Evolutionary conservation across 495 filamentous ascomycete genomes (phyloP).

Genomic region (Trichoderma reesei): DNA sequence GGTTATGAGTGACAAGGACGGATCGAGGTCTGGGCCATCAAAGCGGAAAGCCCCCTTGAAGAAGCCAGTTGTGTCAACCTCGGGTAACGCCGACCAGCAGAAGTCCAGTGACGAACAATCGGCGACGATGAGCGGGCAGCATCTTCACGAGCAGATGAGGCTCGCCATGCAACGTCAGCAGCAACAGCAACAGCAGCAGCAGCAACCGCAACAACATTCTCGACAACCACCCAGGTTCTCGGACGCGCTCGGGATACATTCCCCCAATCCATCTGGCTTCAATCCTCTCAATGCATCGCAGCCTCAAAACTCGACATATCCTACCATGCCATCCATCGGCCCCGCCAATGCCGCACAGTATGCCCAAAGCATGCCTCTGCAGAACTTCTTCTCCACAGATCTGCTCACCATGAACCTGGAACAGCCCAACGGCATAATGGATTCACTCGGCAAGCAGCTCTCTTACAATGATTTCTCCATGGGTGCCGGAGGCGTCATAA

Average conservation of each 20-base stretch:
- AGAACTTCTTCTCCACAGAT: conserved; percentile 38
- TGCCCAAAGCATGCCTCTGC: conserved; percentile 26
- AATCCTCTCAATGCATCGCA: conserved; percentile 30
- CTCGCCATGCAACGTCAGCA: conserved; percentile 22
- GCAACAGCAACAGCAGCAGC: conserved; percentile 27
- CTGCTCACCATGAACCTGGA: conserved; percentile 33
- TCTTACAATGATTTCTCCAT: conserved; percentile 68
- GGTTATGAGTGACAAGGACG: conserved; percentile 36
- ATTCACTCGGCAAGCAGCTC: conserved; percentile 66
- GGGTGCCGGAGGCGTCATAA: conserved; percentile 32
- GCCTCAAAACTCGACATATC: conserved; percentile 28
- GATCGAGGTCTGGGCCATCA: conserved; percentile 20
- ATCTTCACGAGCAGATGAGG: background rate
- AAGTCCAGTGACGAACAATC: background rate
- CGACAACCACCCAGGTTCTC: conserved; percentile 32
- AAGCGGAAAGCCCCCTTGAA: conserved; percentile 37
- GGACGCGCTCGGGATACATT: conserved; percentile 24
- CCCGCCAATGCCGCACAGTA: conserved; percentile 31
- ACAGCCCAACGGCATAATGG: conserved; percentile 33
- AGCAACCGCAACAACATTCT: conserved; percentile 25
- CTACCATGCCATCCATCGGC: conserved; percentile 36
- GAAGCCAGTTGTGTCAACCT: conserved; percentile 33
- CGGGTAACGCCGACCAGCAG: conserved; percentile 25
- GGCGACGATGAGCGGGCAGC: background rate
- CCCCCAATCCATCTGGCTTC: conserved; percentile 29